Evolutionary conservation across 257 asterid species (phyloP), one percentile per base, ranked within the genome.

Genomic region (Voacanga thouarsii): DNA sequence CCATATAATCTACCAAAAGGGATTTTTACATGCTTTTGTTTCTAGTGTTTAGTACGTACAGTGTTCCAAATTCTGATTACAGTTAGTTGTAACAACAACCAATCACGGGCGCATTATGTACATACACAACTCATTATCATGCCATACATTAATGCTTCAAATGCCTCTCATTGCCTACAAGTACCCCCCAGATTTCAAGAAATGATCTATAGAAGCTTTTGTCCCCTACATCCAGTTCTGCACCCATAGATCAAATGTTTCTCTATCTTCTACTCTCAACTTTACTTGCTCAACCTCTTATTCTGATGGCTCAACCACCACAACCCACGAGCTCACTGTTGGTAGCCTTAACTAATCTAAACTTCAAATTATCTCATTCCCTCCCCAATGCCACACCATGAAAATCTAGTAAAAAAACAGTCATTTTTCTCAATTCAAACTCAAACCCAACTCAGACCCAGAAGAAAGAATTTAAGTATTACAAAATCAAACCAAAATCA

Each of bases 21-120:
- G 28, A 10, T 64, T 57, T 81, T 85, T 87, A 85, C 89, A 78
- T 83, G 85, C 76, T n/a, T 47, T 53, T 80, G 86, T 83, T 74
- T 78, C 30, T 24, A 60, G 30, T 68, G 76, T 67, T 81, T 66
- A 64, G 74, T 53, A 55, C 30, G 19, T 30, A 28, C 39, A 28
- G n/a, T 56, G 4, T 69, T 37, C 47, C 74, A 64, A 45, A 28
- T 63, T 55, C 63, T 55, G 77, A 72, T 67, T 39, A 65, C 84
- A 70, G 81, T 77, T 83, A 79, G 79, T 72, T 55, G 83, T 67
- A 68, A 70, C 82, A n/a, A n/a, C n/a, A 74, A 83, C 87, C 66
- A 71, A 66, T 82, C 88, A 82, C 84, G 86, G 87, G 83, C 67
- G 75, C 76, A 64, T 77, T 74, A 80, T 71, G 11, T 68, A 72